Evolutionary conservation across 2,329 filamentous ascomycete genomes (phyloP).

Genomic region (Blastomyces emzantsi): DNA sequence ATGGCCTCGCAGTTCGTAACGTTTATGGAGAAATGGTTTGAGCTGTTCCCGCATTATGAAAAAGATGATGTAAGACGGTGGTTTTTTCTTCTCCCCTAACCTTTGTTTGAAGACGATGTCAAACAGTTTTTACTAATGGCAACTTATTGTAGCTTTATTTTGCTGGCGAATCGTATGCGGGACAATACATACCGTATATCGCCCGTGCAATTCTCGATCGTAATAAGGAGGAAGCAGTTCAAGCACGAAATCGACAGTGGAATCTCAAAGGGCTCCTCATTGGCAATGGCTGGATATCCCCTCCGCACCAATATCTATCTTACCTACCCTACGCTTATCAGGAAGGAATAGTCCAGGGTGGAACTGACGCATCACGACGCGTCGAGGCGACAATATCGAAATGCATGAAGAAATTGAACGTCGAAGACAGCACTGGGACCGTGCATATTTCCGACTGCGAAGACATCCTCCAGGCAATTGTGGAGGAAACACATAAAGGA

Average conservation of each 20-base stretch:
- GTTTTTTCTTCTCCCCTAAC: background rate
- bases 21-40: constrained; percentile 89
- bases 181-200: constrained; percentile 95
- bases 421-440: constrained; percentile 48
- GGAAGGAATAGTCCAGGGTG: constrained; percentile 60
- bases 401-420: constrained; percentile 55
- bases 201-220: constrained; percentile 81
- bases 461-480: constrained; percentile 61
- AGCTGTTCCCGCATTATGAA: constrained; percentile 82
- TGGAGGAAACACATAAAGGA: constrained; percentile 52
- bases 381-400: constrained; percentile 60
- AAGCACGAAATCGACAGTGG: constrained; percentile 50
- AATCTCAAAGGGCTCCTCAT: constrained; percentile 78
- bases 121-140: background rate
- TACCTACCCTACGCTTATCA: constrained; percentile 78
- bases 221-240: constrained; percentile 53
- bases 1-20: constrained; percentile 83
- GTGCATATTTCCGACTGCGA: constrained; percentile 70
- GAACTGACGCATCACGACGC: constrained; percentile 52
- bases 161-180: constrained; percentile 92
- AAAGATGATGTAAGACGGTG: constrained; percentile 71
- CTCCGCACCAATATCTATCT: constrained; percentile 76
- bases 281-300: constrained; percentile 96
- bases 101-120: background rate
- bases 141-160: constrained; percentile 63